phyloP scores from a whole-genome alignment of 495 filamentous ascomycete species.

The Platismatia glauca region DNA sequence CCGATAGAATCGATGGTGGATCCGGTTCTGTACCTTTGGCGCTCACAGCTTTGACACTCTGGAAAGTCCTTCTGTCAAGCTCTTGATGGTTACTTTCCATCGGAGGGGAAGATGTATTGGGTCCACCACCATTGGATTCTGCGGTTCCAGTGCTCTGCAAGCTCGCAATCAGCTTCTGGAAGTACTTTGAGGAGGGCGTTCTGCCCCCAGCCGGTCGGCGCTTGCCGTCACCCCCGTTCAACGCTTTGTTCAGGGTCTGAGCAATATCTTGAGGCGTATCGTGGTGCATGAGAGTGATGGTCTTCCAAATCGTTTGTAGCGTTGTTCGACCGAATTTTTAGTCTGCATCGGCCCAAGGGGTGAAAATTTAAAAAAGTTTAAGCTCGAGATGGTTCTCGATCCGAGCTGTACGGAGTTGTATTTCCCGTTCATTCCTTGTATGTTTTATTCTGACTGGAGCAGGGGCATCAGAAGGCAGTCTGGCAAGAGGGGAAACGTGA shows the following conservation, averaged over 20 bases:
- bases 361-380: background rate
- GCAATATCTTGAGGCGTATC: background rate
- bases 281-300: background rate
- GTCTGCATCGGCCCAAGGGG: background rate
- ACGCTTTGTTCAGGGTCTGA: background rate
- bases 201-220: background rate
- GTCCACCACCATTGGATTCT: background rate
- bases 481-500: background rate
- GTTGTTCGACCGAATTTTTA: background rate
- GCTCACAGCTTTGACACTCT: background rate
- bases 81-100: background rate
- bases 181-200: background rate
- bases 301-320: background rate
- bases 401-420: background rate
- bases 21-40: background rate
- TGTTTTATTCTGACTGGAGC: background rate
- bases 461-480: background rate
- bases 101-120: background rate
- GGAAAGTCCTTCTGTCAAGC: background rate
- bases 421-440: background rate
- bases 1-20: background rate
- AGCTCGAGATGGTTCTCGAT: background rate
- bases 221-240: background rate
- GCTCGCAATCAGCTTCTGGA: background rate
- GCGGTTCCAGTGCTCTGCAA: background rate